Conservation (phyloP, 768 basidiomycete genomes). For the Termitomyces sp. region DNA sequence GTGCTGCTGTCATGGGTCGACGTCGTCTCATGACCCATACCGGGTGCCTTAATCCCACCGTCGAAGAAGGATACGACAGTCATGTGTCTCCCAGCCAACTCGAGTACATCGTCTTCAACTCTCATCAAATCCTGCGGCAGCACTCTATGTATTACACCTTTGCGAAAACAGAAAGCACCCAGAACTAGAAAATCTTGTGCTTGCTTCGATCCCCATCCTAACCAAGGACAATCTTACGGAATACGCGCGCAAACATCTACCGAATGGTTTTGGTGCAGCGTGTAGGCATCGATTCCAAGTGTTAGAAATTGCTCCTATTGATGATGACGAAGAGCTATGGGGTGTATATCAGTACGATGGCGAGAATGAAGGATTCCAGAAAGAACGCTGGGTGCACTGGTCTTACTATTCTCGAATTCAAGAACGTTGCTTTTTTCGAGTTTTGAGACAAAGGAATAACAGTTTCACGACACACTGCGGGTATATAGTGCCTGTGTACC, state of each 20-base stretch:
- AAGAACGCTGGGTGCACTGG: too few species aligned
- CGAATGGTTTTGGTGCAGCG: slow-evolving; percentile 7
- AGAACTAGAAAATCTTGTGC: background rate
- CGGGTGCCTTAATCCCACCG: background rate
- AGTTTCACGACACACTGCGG: too few species aligned
- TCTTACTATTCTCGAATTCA: too few species aligned
- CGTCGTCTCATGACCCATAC: background rate
- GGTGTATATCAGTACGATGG: slow-evolving; percentile 6
- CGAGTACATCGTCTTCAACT: slow-evolving; percentile 11
- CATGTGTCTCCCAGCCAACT: slow-evolving; percentile 5
- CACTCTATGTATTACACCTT: slow-evolving; percentile 10
- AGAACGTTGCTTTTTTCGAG: too few species aligned
- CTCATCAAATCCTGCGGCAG: slow-evolving; percentile 7
- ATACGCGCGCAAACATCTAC: slow-evolving; percentile 10
- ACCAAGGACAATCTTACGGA: slow-evolving; percentile 1
- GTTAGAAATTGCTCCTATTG: slow-evolving; percentile 5
- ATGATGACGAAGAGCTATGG: slow-evolving; percentile 12
- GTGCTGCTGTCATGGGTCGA: slow-evolving; percentile 8
- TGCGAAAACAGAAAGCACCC: background rate
- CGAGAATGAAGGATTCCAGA: background rate
- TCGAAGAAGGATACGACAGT: slow-evolving; percentile 8
- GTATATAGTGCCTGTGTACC: too few species aligned
- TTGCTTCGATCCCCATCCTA: background rate
- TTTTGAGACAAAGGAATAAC: too few species aligned
- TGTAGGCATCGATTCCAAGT: slow-evolving; percentile 8